These are phyloP conservation scores for Verticillium isaacii DNA, from an alignment of 2,329 filamentous ascomycete species.

Conservation along the genomic window DNA sequence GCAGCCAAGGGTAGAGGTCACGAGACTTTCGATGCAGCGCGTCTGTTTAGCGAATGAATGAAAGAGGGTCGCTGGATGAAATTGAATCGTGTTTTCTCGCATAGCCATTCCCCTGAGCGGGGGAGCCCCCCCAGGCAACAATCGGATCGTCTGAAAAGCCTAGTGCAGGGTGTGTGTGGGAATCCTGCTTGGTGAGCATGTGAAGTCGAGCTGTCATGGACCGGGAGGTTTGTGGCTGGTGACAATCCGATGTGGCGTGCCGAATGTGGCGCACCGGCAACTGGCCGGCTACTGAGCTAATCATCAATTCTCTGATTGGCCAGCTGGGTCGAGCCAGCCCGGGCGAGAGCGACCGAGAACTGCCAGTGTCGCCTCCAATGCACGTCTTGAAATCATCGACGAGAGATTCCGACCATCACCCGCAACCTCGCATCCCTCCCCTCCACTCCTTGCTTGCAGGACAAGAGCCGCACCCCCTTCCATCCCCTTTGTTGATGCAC, in stretches of 20 bases:
- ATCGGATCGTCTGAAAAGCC: background rate
- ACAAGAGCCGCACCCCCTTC: too few relatives aligned
- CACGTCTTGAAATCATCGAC: conserved; percentile 4
- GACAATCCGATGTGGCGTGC: background rate
- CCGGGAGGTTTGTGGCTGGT: background rate
- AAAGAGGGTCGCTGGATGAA: too few relatives aligned
- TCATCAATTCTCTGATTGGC: conserved; percentile 18
- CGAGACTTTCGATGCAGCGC: too few relatives aligned
- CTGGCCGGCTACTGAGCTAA: conserved; percentile 24
- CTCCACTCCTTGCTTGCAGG: background rate
- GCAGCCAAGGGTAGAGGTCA: too few relatives aligned
- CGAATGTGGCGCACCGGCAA: conserved; percentile 10
- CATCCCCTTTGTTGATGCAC: background rate
- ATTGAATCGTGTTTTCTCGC: too few relatives aligned
- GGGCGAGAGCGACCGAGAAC: conserved; percentile 2
- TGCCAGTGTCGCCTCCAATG: background rate
- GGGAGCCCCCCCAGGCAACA: too few relatives aligned
- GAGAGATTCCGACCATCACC: background rate
- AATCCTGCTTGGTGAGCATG: background rate
- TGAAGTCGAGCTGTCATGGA: background rate
- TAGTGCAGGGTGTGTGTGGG: background rate
- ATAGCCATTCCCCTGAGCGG: too few relatives aligned
- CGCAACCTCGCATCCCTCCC: background rate
- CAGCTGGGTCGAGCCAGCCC: background rate
- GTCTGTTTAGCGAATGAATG: too few relatives aligned